A percentile compares a stretch with the other conserved stretches of the same genome.
Evolutionary conservation across 495 filamentous ascomycete species (phyloP).

Genomic region (Aspergillus cavernicola): DNA sequence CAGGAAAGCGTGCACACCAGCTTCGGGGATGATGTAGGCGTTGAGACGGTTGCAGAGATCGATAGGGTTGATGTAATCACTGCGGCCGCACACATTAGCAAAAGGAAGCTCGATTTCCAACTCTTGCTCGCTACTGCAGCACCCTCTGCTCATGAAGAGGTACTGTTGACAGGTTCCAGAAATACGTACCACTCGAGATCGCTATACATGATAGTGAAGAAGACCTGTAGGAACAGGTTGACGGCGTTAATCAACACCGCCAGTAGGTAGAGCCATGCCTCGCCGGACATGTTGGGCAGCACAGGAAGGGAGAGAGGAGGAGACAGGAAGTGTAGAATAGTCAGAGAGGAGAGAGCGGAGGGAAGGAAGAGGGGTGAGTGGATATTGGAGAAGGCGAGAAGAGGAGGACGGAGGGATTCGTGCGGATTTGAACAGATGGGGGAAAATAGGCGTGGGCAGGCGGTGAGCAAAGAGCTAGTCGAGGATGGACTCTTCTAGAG

Average conservation of each 20-base stretch:
- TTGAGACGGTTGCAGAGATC: slow-evolving; percentile 99
- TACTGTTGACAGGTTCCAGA: too few species aligned
- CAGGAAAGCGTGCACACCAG: slow-evolving; percentile 91
- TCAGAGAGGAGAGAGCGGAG: background rate
- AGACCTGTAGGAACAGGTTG: slow-evolving; percentile 99
- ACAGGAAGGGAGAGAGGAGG: background rate
- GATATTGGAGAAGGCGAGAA: slow-evolving; percentile 2
- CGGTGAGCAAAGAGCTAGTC: slow-evolving; percentile 11
- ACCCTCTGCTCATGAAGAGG: too few species aligned
- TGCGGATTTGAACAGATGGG: slow-evolving; percentile 15
- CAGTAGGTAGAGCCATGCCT: slow-evolving; percentile 98
- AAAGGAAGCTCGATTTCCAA: background rate
- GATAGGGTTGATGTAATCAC: slow-evolving; percentile 99
- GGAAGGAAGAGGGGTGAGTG: slow-evolving; percentile 11
- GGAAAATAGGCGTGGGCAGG: slow-evolving; percentile 17
- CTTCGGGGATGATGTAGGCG: slow-evolving; percentile 99
- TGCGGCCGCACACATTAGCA: slow-evolving; percentile 34
- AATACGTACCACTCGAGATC: slow-evolving; percentile 87
- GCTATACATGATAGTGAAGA: slow-evolving; percentile 99
- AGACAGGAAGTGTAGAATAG: slow-evolving; percentile 14
- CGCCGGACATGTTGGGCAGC: slow-evolving; percentile 81
- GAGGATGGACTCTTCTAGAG: background rate
- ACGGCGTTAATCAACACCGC: slow-evolving; percentile 99
- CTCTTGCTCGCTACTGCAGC: background rate
- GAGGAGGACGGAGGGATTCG: slow-evolving; percentile 6